Evolutionary conservation across 768 basidiomycete genomes (phyloP).

Genomic region (Guyanaporus albipodus): DNA sequence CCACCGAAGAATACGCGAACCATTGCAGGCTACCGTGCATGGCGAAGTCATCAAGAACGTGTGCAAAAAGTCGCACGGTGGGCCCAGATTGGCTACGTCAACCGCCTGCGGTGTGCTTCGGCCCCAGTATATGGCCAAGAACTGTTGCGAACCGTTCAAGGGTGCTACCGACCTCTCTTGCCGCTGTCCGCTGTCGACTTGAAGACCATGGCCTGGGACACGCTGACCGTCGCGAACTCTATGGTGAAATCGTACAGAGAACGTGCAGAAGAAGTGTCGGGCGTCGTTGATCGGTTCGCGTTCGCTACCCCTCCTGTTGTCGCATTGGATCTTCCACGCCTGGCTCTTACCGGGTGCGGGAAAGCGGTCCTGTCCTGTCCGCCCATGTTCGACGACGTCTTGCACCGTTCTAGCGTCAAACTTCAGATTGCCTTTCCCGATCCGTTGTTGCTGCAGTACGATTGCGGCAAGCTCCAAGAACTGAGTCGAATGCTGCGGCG

Average conservation of each 20-base stretch:
- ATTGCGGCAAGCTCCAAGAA: conserved; percentile 92
- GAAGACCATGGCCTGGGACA: conserved; percentile 41
- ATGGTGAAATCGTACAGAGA: conserved; percentile 61
- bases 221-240: conserved; percentile 37
- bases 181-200: conserved; percentile 46
- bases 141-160: conserved; percentile 37
- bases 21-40: conserved; percentile 63
- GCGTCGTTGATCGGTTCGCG: conserved; percentile 63
- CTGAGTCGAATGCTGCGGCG: conserved; percentile 75
- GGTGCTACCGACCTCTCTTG: conserved; percentile 44
- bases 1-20: conserved; percentile 76
- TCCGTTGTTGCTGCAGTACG: conserved; percentile 84
- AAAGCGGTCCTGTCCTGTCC: conserved; percentile 28
- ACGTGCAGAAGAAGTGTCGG: conserved; percentile 53
- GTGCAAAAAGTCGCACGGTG: conserved; percentile 55
- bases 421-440: conserved; percentile 94
- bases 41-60: conserved; percentile 46
- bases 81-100: conserved; percentile 69
- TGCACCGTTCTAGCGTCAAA: conserved; percentile 77
- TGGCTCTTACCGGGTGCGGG: conserved; percentile 51
- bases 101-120: conserved; percentile 60
- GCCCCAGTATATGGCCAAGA: conserved; percentile 46
- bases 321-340: conserved; percentile 64
- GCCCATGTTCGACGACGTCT: conserved; percentile 55
- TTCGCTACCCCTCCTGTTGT: conserved; percentile 79